Percentiles rank a stretch among this genome's conserved stretches.
These are phyloP conservation scores for Lodderomyces metapsilosis DNA, from an alignment of 1,139 yeast species.

Conservation along the genomic window DNA sequence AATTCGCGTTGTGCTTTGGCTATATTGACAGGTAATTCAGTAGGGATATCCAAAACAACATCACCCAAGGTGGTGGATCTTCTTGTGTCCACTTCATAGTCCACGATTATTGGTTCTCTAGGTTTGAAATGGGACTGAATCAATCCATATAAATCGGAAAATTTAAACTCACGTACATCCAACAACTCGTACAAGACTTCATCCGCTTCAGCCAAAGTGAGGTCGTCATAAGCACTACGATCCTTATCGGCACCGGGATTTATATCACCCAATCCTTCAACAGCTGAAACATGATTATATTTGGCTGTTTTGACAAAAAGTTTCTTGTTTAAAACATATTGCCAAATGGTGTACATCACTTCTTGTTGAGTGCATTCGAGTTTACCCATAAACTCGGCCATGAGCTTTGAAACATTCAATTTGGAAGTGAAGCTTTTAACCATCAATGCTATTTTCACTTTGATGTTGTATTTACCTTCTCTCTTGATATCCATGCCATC, in stretches of 20 bases:
- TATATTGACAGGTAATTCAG: constrained; percentile 53
- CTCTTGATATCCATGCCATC: constrained; percentile 91
- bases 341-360: constrained; percentile 82
- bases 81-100: constrained; percentile 73
- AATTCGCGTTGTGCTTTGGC: constrained; percentile 37
- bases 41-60: constrained; percentile 69
- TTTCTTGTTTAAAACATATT: constrained; percentile 76
- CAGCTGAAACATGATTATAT: constrained; percentile 40
- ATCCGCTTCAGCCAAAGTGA: constrained; percentile 63
- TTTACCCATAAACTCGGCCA: constrained; percentile 71
- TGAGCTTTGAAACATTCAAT: constrained; percentile 58
- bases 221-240: constrained; percentile 27
- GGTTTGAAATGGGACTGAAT: constrained; percentile 64
- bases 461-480: constrained; percentile 65
- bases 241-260: constrained; percentile 17
- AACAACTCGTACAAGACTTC: constrained; percentile 59
- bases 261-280: constrained; percentile 17
- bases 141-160: constrained; percentile 73
- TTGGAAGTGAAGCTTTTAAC: constrained; percentile 68
- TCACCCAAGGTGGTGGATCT: constrained; percentile 82
- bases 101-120: constrained; percentile 72
- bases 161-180: constrained; percentile 51
- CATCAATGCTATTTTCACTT: constrained; percentile 73
- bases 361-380: constrained; percentile 84
- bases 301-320: constrained; percentile 47